Percentiles rank a stretch among this genome's conserved stretches.
Conservation (phyloP, 2,329 filamentous ascomycete species). For the Cercospora brassicicola region DNA sequence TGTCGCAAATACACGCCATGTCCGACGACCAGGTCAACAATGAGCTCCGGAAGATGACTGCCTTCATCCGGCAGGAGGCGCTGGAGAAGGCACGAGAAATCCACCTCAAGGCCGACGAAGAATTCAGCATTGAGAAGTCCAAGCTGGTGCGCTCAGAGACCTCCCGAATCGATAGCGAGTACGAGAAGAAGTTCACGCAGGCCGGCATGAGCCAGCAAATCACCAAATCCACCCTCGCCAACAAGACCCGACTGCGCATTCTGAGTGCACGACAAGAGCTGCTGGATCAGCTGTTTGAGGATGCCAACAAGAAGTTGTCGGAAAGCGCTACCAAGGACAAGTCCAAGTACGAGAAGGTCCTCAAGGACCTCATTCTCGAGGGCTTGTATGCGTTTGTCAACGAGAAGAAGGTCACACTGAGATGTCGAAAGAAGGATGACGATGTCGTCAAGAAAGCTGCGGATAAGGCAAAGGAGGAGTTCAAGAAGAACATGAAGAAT, state of each 20-base stretch:
- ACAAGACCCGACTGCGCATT: constrained; percentile 90
- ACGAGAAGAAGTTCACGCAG: constrained; percentile 99
- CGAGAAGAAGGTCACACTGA: constrained; percentile 73
- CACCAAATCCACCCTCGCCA: constrained; percentile 90
- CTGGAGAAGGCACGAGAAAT: constrained; percentile 97
- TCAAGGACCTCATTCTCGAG: constrained; percentile 83
- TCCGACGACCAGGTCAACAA: constrained; percentile 97
- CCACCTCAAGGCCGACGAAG: constrained; percentile 96
- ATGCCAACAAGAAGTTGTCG: constrained; percentile 70
- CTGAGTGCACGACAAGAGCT: constrained; percentile 85
- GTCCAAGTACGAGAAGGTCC: constrained; percentile 69
- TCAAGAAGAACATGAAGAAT: constrained; percentile 70
- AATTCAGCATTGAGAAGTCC: constrained; percentile 98
- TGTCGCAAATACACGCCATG: constrained; percentile 91
- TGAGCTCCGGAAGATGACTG: constrained; percentile 99
- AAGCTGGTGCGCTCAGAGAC: constrained; percentile 97
- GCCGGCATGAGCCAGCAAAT: constrained; percentile 98
- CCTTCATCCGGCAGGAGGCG: constrained; percentile 99
- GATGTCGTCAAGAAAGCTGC: constrained; percentile 75
- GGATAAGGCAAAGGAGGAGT: constrained; percentile 74
- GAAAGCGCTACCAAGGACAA: constrained; percentile 62
- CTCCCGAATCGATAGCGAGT: constrained; percentile 82
- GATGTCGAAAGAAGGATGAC: constrained; percentile 76
- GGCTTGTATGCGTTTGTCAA: constrained; percentile 77
- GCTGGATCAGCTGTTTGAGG: constrained; percentile 84